Conservation (phyloP, 2,329 filamentous ascomycete species). For the Fusarium devonianum region DNA sequence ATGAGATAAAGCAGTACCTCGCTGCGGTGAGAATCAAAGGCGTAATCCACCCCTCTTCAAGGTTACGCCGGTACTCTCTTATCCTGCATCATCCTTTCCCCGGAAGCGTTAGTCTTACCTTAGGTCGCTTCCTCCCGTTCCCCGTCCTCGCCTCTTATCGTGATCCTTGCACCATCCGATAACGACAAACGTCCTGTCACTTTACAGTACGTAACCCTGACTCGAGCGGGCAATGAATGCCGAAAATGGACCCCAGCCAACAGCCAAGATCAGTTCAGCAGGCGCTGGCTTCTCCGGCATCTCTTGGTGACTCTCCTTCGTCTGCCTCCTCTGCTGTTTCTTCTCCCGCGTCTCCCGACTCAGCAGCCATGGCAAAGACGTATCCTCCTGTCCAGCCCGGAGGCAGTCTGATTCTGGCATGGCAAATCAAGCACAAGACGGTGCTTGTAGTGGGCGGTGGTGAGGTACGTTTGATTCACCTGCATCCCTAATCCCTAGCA, state of each 20-base stretch:
- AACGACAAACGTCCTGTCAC: slow-evolving; percentile 28
- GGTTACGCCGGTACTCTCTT: slow-evolving; percentile 25
- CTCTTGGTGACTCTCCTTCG: slow-evolving; percentile 28
- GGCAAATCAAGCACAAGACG: slow-evolving; percentile 89
- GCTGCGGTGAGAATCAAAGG: not conserved
- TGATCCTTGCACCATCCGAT: slow-evolving; percentile 25
- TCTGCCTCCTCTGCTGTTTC: slow-evolving; percentile 16
- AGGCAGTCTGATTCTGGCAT: slow-evolving; percentile 92
- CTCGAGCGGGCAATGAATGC: slow-evolving; percentile 21
- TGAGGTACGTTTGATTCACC: slow-evolving; percentile 68
- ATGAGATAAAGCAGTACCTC: slow-evolving; percentile 29
- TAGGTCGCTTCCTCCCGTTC: slow-evolving; percentile 36
- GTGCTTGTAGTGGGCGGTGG: slow-evolving; percentile 95
- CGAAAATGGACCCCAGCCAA: slow-evolving; percentile 38
- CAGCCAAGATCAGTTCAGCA: slow-evolving; percentile 33
- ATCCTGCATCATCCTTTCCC: slow-evolving; percentile 18
- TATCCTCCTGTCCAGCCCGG: slow-evolving; percentile 88
- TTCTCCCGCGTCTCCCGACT: slow-evolving; percentile 9
- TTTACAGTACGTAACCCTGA: slow-evolving; percentile 17
- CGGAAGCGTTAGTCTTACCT: slow-evolving; percentile 14
- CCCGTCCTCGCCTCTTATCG: slow-evolving; percentile 29
- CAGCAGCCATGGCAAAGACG: slow-evolving; percentile 48
- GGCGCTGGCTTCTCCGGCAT: slow-evolving; percentile 36
- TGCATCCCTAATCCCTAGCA: slow-evolving; percentile 13
- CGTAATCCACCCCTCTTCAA: no score